Evolutionary conservation across 164 flowering plant species (phyloP), one percentile per base, ranked within the genome.

Genomic region (Berberis vulgaris): DNA sequence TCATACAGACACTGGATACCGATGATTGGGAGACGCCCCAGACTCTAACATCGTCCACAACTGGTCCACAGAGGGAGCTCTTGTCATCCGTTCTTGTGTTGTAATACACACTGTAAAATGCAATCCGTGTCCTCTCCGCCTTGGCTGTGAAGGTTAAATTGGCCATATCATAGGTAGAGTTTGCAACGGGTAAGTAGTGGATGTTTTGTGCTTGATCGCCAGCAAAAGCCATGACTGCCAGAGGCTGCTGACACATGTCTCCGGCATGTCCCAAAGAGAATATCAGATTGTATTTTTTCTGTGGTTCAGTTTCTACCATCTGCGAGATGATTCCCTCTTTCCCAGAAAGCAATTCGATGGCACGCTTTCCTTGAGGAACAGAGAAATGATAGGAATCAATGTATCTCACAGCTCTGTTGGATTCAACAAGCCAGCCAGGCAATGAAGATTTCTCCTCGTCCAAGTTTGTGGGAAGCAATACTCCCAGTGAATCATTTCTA

Each of bases 271-370:
- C 99, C 4, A 91, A 44, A 7, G 85, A 78, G 68, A 94, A 94
- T 5, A 82, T 72, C 58, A 94, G 50, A 45, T 50, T 70, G 73
- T 94, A 94, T 6, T 66, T 71, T 69, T 83, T 86, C 64, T 84
- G 55, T 1, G 95, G 81, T 38, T 68, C 73, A 43, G 99, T 94
- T 53, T 77, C 83, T 0, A 94, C 97, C 96, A 87, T 94, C 57
- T 94, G 96, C 4, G 97, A 86, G 55, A 94, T 86, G 59, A 91
- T 94, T 60, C 99, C 99, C 76, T 94, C 99, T 71, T 94, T 94
- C 3, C 97, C 99, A 0, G 99, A 94, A 4, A 94, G 81, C 62
- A 94, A 66, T 60, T 94, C 96, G 5, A 94, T 56, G 4, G 96
- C 99, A 0, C 99, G 80, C 58, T 89, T 94, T 3, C 93, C 97